Percentiles rank a stretch among this genome's conserved stretches.
Conservation (phyloP, 192 early-diverging fungal species). For the Rhizophagus clarus region DNA sequence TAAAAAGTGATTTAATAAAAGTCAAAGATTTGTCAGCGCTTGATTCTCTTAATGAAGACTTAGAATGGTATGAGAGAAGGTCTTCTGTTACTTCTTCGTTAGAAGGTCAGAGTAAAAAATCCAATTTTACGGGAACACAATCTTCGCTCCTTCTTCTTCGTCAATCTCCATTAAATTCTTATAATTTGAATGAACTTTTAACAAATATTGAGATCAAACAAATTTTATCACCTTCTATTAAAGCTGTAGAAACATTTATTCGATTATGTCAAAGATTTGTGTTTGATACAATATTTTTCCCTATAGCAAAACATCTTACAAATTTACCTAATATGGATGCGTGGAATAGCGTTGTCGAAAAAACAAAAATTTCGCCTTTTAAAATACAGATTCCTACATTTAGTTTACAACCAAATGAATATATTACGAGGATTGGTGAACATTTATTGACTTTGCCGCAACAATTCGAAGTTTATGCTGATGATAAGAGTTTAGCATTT, state of each 20-base stretch:
- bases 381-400: constrained; percentile 57
- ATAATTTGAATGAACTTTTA: constrained; percentile 42
- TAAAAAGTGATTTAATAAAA: constrained; percentile 33
- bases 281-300: constrained; percentile 59
- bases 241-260: constrained; percentile 36
- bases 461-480: constrained; percentile 66
- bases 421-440: constrained; percentile 71
- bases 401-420: constrained; percentile 64
- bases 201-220: constrained; percentile 37
- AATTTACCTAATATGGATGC: constrained; percentile 44
- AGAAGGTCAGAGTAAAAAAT: constrained; percentile 7
- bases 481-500: constrained; percentile 54
- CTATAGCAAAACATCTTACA: constrained; percentile 49
- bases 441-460: constrained; percentile 68
- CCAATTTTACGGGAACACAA: constrained; percentile 30
- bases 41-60: constrained; percentile 13
- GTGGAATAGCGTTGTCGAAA: constrained; percentile 42
- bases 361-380: constrained; percentile 27
- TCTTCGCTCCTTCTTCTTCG: constrained; percentile 47
- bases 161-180: constrained; percentile 59
- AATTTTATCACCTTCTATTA: constrained; percentile 3
- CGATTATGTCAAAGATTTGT: constrained; percentile 53
- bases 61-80: constrained; percentile 17
- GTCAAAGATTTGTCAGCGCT: constrained; percentile 35
- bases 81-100: not conserved